A percentile compares a stretch with the other conserved stretches of the same genome.
These are phyloP conservation scores for Claviceps humidiphila DNA, from an alignment of 2,329 filamentous ascomycete genomes.

Conservation along the genomic window DNA sequence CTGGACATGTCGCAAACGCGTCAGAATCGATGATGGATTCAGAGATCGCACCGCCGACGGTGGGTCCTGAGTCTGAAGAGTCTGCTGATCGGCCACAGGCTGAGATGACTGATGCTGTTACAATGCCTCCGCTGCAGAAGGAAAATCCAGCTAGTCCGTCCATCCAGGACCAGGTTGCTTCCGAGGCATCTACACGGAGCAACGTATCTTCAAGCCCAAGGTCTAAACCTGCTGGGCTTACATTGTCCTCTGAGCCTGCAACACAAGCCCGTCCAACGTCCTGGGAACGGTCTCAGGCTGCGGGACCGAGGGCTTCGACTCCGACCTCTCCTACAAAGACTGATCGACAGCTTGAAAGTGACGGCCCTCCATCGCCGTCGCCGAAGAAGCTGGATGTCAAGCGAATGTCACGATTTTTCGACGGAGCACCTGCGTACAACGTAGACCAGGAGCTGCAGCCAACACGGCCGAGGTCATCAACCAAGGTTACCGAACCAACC, in stretches of 20 bases:
- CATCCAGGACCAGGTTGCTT: slow-evolving; percentile 24
- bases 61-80: not conserved
- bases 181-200: slow-evolving; percentile 18
- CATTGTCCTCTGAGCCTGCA: slow-evolving; percentile 7
- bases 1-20: not conserved
- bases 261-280: slow-evolving; percentile 8
- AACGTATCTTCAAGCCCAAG: slow-evolving; percentile 13
- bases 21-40: slow-evolving; percentile 5
- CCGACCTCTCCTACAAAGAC: slow-evolving; percentile 4
- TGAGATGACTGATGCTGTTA: slow-evolving; percentile 2
- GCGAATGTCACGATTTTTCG: slow-evolving; percentile 45
- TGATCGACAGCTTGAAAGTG: slow-evolving; percentile 8
- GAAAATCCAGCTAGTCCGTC: slow-evolving; percentile 14
- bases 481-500: slow-evolving; percentile 20
- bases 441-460: slow-evolving; percentile 19
- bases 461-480: slow-evolving; percentile 24
- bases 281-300: not conserved
- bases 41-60: not conserved
- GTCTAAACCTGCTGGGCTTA: slow-evolving; percentile 3
- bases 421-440: slow-evolving; percentile 22
- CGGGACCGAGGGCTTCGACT: slow-evolving; percentile 8
- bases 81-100: slow-evolving; percentile 1
- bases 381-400: slow-evolving; percentile 47
- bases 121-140: slow-evolving; percentile 1
- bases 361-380: slow-evolving; percentile 32